Evolutionary conservation across 768 basidiomycete genomes (phyloP), one percentile per base, ranked within the genome.

Genomic region (Tephrocybe sp.): DNA sequence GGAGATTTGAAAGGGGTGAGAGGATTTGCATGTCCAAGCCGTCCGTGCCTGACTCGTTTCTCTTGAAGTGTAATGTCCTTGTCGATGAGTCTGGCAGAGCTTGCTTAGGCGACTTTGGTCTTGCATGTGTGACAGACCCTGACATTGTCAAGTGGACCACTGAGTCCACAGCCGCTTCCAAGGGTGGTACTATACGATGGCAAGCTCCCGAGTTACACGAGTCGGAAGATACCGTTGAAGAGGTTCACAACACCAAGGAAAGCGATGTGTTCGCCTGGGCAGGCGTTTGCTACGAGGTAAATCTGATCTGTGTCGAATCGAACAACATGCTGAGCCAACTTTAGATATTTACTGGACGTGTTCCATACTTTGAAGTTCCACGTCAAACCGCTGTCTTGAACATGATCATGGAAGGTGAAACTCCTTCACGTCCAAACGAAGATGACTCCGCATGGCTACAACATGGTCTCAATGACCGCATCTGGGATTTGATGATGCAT

Each of bases 231-330:
- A 46, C 9, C 1, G 11, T 11, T 8, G 38, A 18, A 16, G 26
- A 19, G 12, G 9, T 7, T 12, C 5, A 40, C 15, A 49, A 49
- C 26, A 49, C 28, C 1, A 49, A 34, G 21, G 48, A 26, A 22
- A 49, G 48, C 13, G 48, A 49, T 3, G 48, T 49, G 15, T 49
- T 49, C 42, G 48, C 40, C 0, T 49, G 48, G 48, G 48, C 31
- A 12, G 0, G 13, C 12, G 15, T 49, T 4, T 49, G 48, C 27
- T 49, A 49, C 8, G 48, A 49, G 48, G 48, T 49, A 31, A 9
- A 12, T 13, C 12, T 9, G 13, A 3, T 5, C 31, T n/a, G n/a
- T n/a, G n/a, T n/a, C n/a, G n/a, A n/a, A n/a, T n/a, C n/a, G n/a
- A n/a, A n/a, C n/a, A n/a, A n/a, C n/a, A n/a, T n/a, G n/a, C n/a